Base-by-base conservation (phyloP, 495 filamentous ascomycete genomes). In the Aspergillus ellipticus region DNA sequence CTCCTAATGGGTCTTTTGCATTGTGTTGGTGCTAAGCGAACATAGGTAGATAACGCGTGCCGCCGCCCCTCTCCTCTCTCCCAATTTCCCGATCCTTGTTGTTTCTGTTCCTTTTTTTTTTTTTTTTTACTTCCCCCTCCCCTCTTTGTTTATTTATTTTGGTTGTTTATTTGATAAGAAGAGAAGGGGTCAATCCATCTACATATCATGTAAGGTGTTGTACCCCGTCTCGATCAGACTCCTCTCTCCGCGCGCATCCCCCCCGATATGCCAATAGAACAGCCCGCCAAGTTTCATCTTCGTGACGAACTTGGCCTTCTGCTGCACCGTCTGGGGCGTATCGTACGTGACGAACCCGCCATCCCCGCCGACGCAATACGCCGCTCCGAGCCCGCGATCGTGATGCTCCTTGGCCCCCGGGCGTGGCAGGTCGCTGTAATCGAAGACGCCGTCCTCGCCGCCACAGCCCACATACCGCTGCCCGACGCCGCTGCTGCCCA, bases 221-320 rank as follows among this genome's bases (percentile, higher is more conserved):
- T 89, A 92, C 21, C 88, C 88, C 3, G 87, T 82, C 42, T 87
- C 82, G 46, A 95, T 81, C 62, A 96, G 67, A 69, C 90, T 94
- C 57, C 86, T 74, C 35, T 81, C 74, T 42, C 79, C 83, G 57
- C 79, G 80, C 4, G 80, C 79, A 71, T 96, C 92, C 2, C 83
- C 88, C 17, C 87, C 87, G n/a, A 89, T 90, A 51, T 88, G 88
- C 92, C 90, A 96, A 70, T 92, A 96, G 67, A 95, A 96, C 33
- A 96, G 71, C 0, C 92, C 92, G 15, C 87, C 92, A 0, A 96
- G 79, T 20, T 84, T 82, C 56, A 85, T 83, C 56, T 87, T 79
- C 59, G 84, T 90, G 65, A 85, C 92, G 63, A 85, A 94, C n/a
- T 79, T 71, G 2, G 89, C 91, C 70, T 96, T 96, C 69, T 87